Conservation (phyloP, 2,329 filamentous ascomycete genomes). For the Cladorrhinum sp. region DNA sequence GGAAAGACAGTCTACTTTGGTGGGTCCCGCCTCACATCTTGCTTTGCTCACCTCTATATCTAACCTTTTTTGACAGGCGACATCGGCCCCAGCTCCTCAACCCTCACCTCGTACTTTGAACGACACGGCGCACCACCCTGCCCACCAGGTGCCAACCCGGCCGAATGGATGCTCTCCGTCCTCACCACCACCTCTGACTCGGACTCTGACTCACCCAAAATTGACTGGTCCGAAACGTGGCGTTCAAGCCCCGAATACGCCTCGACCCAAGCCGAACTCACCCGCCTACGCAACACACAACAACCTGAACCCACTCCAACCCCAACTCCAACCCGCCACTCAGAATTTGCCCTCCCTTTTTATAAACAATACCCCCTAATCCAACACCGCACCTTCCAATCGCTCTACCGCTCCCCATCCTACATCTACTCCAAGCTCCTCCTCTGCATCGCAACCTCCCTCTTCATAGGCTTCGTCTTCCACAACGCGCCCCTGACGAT, state of each 20-base stretch:
- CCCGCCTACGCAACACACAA: slow-evolving; percentile 44
- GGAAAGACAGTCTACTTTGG: slow-evolving; percentile 81
- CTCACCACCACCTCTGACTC: too few species aligned
- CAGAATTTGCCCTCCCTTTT: slow-evolving; percentile 80
- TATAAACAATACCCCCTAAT: neutral
- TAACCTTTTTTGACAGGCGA: slow-evolving; percentile 36
- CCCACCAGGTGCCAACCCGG: slow-evolving; percentile 35
- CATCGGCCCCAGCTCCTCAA: slow-evolving; percentile 67
- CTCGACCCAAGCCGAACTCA: slow-evolving; percentile 54
- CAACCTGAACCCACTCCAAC: neutral
- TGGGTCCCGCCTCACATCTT: neutral
- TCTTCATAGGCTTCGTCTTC: slow-evolving; percentile 43
- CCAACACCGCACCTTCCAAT: neutral
- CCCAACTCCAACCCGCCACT: slow-evolving; percentile 48
- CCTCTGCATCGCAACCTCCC: neutral
- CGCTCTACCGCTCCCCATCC: slow-evolving; percentile 72
- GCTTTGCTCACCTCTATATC: neutral
- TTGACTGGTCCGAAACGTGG: slow-evolving; percentile 65
- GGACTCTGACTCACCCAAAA: slow-evolving; percentile 45
- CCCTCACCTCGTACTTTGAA: slow-evolving; percentile 72
- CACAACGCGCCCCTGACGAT: slow-evolving; percentile 77
- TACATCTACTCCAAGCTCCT: neutral
- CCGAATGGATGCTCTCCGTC: too few species aligned
- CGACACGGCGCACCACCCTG: slow-evolving; percentile 64
- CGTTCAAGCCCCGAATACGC: slow-evolving; percentile 54